Percentiles rank a stretch among this genome's conserved stretches.
Conservation (phyloP, 2,329 filamentous ascomycete genomes). For the Laburnicola sp. region DNA sequence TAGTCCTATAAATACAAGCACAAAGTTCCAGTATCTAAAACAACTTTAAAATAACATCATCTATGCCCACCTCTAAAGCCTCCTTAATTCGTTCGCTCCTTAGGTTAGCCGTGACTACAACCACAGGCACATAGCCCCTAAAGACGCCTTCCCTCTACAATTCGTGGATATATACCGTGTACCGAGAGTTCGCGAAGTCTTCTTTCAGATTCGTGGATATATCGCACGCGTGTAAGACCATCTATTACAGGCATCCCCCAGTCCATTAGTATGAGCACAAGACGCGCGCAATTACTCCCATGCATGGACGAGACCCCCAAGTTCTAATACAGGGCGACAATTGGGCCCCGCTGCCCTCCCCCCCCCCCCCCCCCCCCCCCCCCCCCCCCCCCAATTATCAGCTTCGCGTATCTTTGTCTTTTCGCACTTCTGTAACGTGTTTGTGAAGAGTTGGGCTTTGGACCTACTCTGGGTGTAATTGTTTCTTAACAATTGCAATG, state of each 20-base stretch:
- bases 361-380: too few species aligned
- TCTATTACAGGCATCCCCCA: slow-evolving; percentile 44
- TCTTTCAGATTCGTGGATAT: slow-evolving; percentile 32
- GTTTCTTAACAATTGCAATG: too few species aligned
- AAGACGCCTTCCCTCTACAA: slow-evolving; percentile 29
- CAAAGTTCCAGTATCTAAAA: slow-evolving; percentile 52
- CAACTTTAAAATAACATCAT: slow-evolving; percentile 73
- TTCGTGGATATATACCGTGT: too few species aligned
- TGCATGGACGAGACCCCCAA: slow-evolving; percentile 57
- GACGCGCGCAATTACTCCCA: slow-evolving; percentile 63
- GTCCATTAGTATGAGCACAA: slow-evolving; percentile 55
- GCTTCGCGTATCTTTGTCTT: too few species aligned
- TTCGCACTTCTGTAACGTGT: too few species aligned
- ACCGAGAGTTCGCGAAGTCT: too few species aligned
- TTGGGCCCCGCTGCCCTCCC: too few species aligned
- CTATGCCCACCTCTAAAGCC: slow-evolving; percentile 40
- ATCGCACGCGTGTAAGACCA: slow-evolving; percentile 30
- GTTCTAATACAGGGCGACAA: too few species aligned
- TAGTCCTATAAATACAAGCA: slow-evolving; percentile 4
- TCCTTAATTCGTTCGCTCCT: slow-evolving; percentile 34
- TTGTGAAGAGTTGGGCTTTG: too few species aligned
- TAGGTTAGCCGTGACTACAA: slow-evolving; percentile 43
- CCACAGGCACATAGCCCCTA: slow-evolving; percentile 29
- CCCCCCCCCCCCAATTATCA: too few species aligned
- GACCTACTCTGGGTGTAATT: too few species aligned